phyloP scores from a whole-genome alignment of 805 yeast genomes.

The Ogataea thermomethanolica region DNA sequence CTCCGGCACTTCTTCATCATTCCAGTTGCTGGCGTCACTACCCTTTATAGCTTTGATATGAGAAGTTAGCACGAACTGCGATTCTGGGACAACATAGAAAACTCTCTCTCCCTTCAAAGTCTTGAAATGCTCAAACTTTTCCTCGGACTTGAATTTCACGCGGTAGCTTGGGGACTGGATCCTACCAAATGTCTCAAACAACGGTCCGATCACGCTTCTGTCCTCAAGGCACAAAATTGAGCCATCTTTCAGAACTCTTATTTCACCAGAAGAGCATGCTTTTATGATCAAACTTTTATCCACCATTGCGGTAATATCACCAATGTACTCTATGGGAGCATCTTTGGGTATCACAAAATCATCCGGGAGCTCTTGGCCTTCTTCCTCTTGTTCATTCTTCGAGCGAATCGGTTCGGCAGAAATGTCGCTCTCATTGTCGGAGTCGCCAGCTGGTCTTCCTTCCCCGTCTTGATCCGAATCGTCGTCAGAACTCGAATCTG shows the following conservation, averaged over 20 bases:
- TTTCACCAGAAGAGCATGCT: conserved; percentile 78
- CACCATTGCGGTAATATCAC: conserved; percentile 63
- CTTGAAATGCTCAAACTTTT: conserved; percentile 45
- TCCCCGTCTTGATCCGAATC: conserved; percentile 24
- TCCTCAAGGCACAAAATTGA: conserved; percentile 78
- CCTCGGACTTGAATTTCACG: conserved; percentile 57
- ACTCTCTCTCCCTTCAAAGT: conserved; percentile 54
- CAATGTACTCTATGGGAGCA: conserved; percentile 70
- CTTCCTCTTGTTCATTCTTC: conserved; percentile 72
- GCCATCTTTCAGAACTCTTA: conserved; percentile 74
- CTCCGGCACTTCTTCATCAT: conserved; percentile 90
- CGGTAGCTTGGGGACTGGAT: conserved; percentile 78
- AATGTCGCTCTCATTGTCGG: conserved; percentile 37
- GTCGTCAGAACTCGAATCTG: conserved; percentile 20
- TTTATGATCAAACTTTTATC: conserved; percentile 70
- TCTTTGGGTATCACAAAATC: conserved; percentile 55
- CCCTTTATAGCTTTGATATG: conserved; percentile 70
- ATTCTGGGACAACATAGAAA: conserved; percentile 74
- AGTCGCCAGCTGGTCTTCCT: conserved; percentile 18
- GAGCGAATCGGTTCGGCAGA: conserved; percentile 68
- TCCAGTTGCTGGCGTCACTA: conserved; percentile 90
- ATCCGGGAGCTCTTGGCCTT: conserved; percentile 61
- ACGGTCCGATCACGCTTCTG: conserved; percentile 64
- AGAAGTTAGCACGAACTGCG: conserved; percentile 76
- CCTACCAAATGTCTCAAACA: conserved; percentile 88